phyloP scores from a whole-genome alignment of 495 filamentous ascomycete genomes.

The Acidiella bohemica region DNA sequence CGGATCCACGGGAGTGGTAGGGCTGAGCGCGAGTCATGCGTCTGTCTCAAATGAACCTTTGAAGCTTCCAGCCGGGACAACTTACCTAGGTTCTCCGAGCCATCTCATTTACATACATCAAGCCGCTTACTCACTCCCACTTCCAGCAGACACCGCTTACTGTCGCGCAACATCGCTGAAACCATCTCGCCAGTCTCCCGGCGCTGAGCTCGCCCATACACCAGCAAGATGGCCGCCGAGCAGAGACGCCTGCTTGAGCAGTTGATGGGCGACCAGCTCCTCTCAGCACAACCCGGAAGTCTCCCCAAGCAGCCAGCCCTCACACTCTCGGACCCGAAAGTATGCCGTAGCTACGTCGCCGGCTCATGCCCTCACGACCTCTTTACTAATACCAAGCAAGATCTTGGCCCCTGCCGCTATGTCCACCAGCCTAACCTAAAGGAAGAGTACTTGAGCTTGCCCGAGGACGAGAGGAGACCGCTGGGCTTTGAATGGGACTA shows the following conservation, averaged over 20 bases:
- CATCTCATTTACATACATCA: too few species aligned
- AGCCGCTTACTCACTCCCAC: too few species aligned
- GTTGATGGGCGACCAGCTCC: conserved; percentile 71
- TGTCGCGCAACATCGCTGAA: too few species aligned
- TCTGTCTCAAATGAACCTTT: too few species aligned
- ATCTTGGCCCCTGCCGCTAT: conserved; percentile 82
- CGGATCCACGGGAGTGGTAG: too few species aligned
- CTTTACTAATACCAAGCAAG: conserved; percentile 99
- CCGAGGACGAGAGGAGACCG: conserved; percentile 54
- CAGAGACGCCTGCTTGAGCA: conserved; percentile 75
- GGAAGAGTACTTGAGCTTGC: conserved; percentile 63
- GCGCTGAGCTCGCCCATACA: background rate
- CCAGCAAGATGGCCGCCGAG: conserved; percentile 66
- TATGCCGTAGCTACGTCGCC: conserved; percentile 86
- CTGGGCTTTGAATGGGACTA: conserved; percentile 95
- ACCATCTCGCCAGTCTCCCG: too few species aligned
- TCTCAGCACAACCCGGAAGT: conserved; percentile 52
- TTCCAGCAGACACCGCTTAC: too few species aligned
- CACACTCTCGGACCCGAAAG: conserved; percentile 80
- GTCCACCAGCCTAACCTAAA: conserved; percentile 82
- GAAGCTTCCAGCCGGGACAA: too few species aligned
- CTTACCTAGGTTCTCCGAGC: too few species aligned
- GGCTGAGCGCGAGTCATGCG: too few species aligned
- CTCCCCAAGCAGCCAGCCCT: conserved; percentile 61
- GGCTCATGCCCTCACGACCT: conserved; percentile 97